phyloP scores from a whole-genome alignment of 176 grass and related monocot genomes.

The Alloteropsis semialata region DNA sequence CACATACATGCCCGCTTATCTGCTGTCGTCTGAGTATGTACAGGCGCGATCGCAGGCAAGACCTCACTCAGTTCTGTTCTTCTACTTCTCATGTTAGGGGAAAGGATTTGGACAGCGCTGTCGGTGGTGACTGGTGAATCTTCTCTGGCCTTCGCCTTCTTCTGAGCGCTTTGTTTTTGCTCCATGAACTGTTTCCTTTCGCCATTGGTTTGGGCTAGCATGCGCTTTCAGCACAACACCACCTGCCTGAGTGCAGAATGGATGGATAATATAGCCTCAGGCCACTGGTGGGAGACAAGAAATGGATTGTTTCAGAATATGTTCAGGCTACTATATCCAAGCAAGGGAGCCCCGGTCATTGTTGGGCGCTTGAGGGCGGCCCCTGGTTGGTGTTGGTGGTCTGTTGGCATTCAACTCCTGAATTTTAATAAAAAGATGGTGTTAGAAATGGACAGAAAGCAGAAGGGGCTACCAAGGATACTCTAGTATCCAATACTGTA shows the following conservation, averaged over 20 bases:
- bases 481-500: background rate
- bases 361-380: conserved; percentile 77
- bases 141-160: background rate
- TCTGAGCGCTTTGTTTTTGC: background rate
- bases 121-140: background rate
- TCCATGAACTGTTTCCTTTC: conserved; percentile 16
- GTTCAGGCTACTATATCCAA: conserved; percentile 50
- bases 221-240: conserved; percentile 1
- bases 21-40: conserved; percentile 56
- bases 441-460: conserved; percentile 17
- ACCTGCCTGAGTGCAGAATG: conserved; percentile 6
- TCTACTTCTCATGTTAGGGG: conserved; percentile 31
- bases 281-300: conserved; percentile 14
- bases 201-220: background rate
- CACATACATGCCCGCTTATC: conserved; percentile 37
- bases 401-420: conserved; percentile 97
- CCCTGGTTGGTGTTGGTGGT: conserved; percentile 87
- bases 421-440: background rate
- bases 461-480: background rate
- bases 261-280: conserved; percentile 26
- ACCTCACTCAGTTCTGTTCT: conserved; percentile 22
- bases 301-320: conserved; percentile 1
- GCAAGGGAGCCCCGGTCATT: conserved; percentile 78
- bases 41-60: conserved; percentile 39
- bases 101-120: conserved; percentile 31